Conservation (phyloP, 2,329 filamentous ascomycete species). For the Aspergillus tamarii region DNA sequence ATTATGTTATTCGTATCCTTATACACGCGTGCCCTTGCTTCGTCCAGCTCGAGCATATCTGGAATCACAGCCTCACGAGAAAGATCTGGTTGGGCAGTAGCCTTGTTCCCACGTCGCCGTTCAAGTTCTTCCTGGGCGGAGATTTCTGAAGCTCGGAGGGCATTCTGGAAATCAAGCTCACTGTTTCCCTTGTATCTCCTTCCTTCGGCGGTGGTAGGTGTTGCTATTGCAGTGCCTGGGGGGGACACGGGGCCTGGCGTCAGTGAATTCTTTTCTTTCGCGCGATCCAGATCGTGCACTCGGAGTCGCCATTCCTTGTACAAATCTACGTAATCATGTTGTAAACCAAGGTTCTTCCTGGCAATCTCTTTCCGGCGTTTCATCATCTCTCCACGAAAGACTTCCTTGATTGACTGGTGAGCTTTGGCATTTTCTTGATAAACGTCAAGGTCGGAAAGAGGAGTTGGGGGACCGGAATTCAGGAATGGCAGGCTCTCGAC, state of each 20-base stretch:
- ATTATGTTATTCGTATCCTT: conserved; percentile 52
- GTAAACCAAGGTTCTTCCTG: conserved; percentile 43
- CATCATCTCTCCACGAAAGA: conserved; percentile 42
- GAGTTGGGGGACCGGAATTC: conserved; percentile 44
- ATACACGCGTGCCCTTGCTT: conserved; percentile 45
- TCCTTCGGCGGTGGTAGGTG: conserved; percentile 40
- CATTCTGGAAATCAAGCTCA: conserved; percentile 54
- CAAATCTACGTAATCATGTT: conserved; percentile 43
- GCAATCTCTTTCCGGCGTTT: conserved; percentile 43
- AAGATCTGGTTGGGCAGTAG: conserved; percentile 48
- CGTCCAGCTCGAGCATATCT: conserved; percentile 49
- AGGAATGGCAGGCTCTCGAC: conserved; percentile 52
- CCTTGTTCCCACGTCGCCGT: conserved; percentile 46
- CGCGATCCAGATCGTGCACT: conserved; percentile 47
- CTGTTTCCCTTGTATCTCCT: conserved; percentile 53
- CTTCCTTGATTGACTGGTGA: conserved; percentile 44
- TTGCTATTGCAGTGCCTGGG: conserved; percentile 34
- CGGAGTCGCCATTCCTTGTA: conserved; percentile 51
- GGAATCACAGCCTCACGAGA: conserved; percentile 52
- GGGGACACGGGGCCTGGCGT: conserved; percentile 42
- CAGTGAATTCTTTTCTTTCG: conserved; percentile 41
- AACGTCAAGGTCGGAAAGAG: conserved; percentile 49
- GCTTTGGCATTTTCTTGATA: conserved; percentile 45
- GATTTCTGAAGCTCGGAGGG: conserved; percentile 51
- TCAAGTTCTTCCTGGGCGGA: conserved; percentile 52